Evolutionary conservation across 2,329 filamentous ascomycete species (phyloP).

Genomic region (Fusarium tjaetaba): DNA sequence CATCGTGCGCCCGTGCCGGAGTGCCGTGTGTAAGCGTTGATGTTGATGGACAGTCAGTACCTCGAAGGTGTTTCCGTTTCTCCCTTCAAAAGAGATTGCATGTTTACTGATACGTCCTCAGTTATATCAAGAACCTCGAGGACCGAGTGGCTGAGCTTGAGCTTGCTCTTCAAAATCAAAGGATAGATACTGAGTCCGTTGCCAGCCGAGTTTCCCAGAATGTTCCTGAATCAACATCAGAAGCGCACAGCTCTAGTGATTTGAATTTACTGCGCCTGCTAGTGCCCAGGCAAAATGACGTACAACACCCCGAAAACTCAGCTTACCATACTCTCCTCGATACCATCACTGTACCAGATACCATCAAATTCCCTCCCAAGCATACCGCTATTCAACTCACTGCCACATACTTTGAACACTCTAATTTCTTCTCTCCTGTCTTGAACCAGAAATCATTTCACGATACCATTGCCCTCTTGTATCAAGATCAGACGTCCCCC

Average conservation of each 20-base stretch:
- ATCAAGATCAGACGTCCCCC: neutral
- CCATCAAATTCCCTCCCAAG: conserved; percentile 8
- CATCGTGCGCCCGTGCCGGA: conserved; percentile 20
- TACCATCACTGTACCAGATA: neutral
- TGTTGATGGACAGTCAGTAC: conserved; percentile 19
- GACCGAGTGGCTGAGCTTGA: conserved; percentile 42
- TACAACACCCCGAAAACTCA: neutral
- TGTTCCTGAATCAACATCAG: neutral
- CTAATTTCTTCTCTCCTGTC: conserved; percentile 43
- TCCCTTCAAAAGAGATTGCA: too few relatives aligned
- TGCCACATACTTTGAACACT: conserved; percentile 44
- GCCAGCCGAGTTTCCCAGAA: neutral
- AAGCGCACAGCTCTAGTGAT: neutral
- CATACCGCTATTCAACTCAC: conserved; percentile 16
- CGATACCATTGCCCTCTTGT: conserved; percentile 4
- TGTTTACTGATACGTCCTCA: too few relatives aligned
- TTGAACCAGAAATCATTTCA: conserved; percentile 28
- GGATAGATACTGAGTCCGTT: conserved; percentile 8
- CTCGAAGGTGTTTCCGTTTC: too few relatives aligned
- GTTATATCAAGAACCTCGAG: conserved; percentile 43
- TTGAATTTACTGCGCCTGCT: neutral
- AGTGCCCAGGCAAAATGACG: neutral
- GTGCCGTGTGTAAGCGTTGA: conserved; percentile 32
- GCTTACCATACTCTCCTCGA: conserved; percentile 22
- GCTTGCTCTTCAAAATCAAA: neutral